Evolutionary conservation across 2,329 filamentous ascomycete species (phyloP).

Genomic region (Fusarium sp.): DNA sequence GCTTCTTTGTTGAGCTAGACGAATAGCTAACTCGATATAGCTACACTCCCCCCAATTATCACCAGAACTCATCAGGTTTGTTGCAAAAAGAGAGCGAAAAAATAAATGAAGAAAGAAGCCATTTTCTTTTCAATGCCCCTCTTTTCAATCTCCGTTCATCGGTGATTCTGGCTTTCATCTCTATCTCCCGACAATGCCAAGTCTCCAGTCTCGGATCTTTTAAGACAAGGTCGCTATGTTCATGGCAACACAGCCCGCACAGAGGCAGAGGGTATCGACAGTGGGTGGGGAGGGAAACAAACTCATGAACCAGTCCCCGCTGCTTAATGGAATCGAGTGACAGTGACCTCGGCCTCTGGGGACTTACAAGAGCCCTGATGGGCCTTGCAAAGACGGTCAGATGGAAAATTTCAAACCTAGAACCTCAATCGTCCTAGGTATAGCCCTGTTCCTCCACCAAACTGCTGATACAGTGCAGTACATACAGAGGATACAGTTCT

Average conservation of each 20-base stretch:
- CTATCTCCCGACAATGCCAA: constrained; percentile 20
- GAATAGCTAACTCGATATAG: constrained; percentile 25
- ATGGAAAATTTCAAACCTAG: background rate
- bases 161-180: constrained; percentile 14
- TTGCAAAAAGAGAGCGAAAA: background rate
- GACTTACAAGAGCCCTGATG: constrained; percentile 1
- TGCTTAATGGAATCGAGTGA: constrained; percentile 27
- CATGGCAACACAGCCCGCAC: constrained; percentile 2
- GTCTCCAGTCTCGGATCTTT: constrained; percentile 22
- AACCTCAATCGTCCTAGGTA: background rate
- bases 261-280: background rate
- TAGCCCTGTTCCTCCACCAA: constrained; percentile 23
- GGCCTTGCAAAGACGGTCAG: constrained; percentile 17
- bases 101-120: background rate
- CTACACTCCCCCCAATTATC: constrained; percentile 10
- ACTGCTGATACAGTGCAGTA: constrained; percentile 7
- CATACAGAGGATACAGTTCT: constrained; percentile 20
- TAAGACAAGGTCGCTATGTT: constrained; percentile 20
- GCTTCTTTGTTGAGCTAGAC: constrained; percentile 36
- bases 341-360: constrained; percentile 1
- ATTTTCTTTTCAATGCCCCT: background rate
- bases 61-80: constrained; percentile 1
- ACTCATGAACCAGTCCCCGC: constrained; percentile 14
- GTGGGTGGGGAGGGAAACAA: background rate
- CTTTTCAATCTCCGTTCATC: constrained; percentile 20